Evolutionary conservation across 192 early-diverging fungal genomes (phyloP).

Genomic region (Coemansia javaensis): DNA sequence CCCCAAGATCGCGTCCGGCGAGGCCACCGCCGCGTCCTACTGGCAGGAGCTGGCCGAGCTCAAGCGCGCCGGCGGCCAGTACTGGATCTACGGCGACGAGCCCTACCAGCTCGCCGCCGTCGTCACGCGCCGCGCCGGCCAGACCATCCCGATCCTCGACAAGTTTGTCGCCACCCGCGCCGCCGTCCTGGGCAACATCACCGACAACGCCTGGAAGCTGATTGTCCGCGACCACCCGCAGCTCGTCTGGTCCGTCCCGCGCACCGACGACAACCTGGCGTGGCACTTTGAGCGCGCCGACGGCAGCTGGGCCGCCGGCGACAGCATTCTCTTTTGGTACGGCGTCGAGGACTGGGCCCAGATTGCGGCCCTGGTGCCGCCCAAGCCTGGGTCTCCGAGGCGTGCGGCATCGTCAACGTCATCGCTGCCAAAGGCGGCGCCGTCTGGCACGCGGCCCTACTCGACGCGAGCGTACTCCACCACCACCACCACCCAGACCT

Average conservation of each 20-base stretch:
- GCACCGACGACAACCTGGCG: constrained; percentile 71
- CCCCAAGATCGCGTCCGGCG: constrained; percentile 61
- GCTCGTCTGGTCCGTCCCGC: constrained; percentile 79
- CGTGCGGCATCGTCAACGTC: neutral
- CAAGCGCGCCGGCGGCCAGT: constrained; percentile 51
- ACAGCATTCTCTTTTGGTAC: constrained; percentile 89
- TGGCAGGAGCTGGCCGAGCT: constrained; percentile 57
- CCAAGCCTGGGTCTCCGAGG: constrained; percentile 13
- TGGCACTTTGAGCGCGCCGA: constrained; percentile 98
- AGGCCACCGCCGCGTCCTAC: constrained; percentile 67
- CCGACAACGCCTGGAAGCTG: constrained; percentile 91
- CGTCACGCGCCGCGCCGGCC: constrained; percentile 54
- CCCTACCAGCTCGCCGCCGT: constrained; percentile 89
- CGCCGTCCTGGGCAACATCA: constrained; percentile 89
- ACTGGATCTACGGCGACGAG: constrained; percentile 86
- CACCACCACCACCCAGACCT: neutral
- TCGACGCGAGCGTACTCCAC: constrained; percentile 53
- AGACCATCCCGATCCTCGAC: constrained; percentile 69
- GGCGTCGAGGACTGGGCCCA: constrained; percentile 80
- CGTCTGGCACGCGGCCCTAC: constrained; percentile 54
- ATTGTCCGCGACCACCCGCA: constrained; percentile 77
- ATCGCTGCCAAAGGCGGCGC: constrained; percentile 11
- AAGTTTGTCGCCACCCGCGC: constrained; percentile 86
- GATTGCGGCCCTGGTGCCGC: constrained; percentile 62
- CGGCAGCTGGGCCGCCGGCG: constrained; percentile 63